A percentile compares a stretch with the other conserved stretches of the same genome.
Evolutionary conservation across 495 filamentous ascomycete species (phyloP).

Genomic region (Trichoderma erinaceum): DNA sequence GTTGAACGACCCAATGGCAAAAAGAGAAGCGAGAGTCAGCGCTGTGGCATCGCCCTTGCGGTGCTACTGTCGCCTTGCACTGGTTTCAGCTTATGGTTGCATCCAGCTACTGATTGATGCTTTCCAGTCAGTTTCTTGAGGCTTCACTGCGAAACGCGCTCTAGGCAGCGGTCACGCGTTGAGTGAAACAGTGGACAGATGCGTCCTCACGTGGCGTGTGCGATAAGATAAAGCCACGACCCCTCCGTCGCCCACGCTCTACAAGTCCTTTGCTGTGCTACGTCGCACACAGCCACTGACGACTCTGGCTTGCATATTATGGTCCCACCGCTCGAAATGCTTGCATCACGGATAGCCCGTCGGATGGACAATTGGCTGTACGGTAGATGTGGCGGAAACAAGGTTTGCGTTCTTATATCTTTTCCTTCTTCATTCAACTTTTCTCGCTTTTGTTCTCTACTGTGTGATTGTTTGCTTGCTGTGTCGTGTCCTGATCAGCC

Average conservation of each 20-base stretch:
- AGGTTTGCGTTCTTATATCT: background rate
- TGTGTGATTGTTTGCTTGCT: too few species aligned
- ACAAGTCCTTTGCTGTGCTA: background rate
- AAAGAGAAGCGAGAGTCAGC: background rate
- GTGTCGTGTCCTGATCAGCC: too few species aligned
- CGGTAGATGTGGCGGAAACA: background rate
- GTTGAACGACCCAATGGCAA: background rate
- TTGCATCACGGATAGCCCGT: background rate
- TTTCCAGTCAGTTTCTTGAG: too few species aligned
- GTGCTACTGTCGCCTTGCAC: background rate
- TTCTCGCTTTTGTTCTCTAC: too few species aligned
- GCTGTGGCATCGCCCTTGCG: background rate
- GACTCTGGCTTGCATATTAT: background rate
- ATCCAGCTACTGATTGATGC: too few species aligned
- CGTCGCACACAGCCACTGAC: background rate
- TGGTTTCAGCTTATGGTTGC: too few species aligned
- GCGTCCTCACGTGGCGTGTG: constrained; percentile 6
- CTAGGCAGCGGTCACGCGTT: constrained; percentile 13
- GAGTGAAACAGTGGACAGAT: background rate
- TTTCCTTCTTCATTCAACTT: too few species aligned
- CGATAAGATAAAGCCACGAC: background rate
- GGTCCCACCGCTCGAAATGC: background rate
- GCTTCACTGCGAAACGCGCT: constrained; percentile 2
- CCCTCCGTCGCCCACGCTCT: background rate
- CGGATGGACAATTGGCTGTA: background rate